phyloP scores from a whole-genome alignment of 2,329 filamentous ascomycete species.

The Chaetomium strumarium region DNA sequence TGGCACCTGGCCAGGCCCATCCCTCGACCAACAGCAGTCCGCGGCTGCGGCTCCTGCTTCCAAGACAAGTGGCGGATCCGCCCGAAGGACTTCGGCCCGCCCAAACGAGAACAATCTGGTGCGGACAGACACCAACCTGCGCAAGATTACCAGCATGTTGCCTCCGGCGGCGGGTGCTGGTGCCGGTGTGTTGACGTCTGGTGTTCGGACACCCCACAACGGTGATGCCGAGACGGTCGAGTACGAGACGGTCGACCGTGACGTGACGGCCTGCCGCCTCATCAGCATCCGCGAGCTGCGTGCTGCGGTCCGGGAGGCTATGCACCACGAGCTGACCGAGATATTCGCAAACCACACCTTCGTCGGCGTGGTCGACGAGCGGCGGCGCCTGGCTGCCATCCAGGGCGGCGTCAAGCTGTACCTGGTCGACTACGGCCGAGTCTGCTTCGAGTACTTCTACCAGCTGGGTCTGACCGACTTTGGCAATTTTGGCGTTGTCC shows the following conservation, averaged over 20 bases:
- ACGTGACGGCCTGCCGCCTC: constrained; percentile 65
- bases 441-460: constrained; percentile 88
- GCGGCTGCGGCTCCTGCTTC: constrained; percentile 23
- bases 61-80: constrained; percentile 37
- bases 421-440: constrained; percentile 85
- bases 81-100: constrained; percentile 41
- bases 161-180: constrained; percentile 44
- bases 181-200: constrained; percentile 25
- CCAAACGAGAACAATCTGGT: constrained; percentile 83
- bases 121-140: constrained; percentile 77
- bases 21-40: constrained; percentile 25
- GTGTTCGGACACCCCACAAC: constrained; percentile 18
- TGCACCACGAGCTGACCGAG: constrained; percentile 82
- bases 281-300: constrained; percentile 83
- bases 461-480: constrained; percentile 93
- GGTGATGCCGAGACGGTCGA: constrained; percentile 46
- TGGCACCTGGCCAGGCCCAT: constrained; percentile 35
- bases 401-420: constrained; percentile 90
- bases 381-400: constrained; percentile 80
- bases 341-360: constrained; percentile 86
- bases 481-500: constrained; percentile 83
- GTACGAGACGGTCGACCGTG: constrained; percentile 67
- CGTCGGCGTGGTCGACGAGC: constrained; percentile 85
- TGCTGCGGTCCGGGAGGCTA: constrained; percentile 68
- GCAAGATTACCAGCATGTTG: constrained; percentile 97